Base-by-base conservation (phyloP, 495 filamentous ascomycete species). In the Cairneyella variabilis region DNA sequence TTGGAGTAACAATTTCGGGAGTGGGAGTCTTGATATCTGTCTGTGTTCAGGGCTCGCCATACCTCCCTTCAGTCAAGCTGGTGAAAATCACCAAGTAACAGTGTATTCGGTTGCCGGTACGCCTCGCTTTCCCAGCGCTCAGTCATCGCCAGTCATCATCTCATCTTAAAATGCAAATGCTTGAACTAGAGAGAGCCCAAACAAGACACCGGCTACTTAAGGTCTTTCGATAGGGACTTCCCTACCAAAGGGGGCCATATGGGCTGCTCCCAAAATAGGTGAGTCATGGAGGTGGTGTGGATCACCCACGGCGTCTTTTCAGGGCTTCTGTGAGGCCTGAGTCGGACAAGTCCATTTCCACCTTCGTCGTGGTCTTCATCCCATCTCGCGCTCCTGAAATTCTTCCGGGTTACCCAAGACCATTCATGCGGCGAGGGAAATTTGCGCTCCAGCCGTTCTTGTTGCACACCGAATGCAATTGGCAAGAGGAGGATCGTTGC, bases 391-490 rank as follows among this genome's bases (percentile, higher is more conserved):
- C 73, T 77, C 66, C 85, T 79, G 53, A 81, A 76, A 50, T 75
- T 70, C 67, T 79, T 71, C 14, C 86, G 76, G 16, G 78, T 83
- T 27, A 73, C 62, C 71, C 75, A 86, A 4, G 65, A 71, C 89
- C 89, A 95, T 71, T 91, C 88, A 32, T 73, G 71, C 2, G 89
- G 88, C 0, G 85, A 84, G 1, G 87, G 88, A 67, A 84, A 90
- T 59, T 73, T 71, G 45, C 86, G 78, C 65, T 95, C 89, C 32
- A 89, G 76, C 48, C 76, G 70, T 64, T 90, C 86, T 53, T 88
- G 80, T 58, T 83, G 73, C 25, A 88, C 50, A 23, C 79, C 83
- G 42, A 80, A 71, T 53, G 75, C 75, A 38, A 78, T 73, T 0
- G 84, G 66, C n/a, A 76, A 59, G 43, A 81, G 64, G 25, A 83